Conservation (phyloP, 306 rosid species). For the Hippophae tibetana region DNA sequence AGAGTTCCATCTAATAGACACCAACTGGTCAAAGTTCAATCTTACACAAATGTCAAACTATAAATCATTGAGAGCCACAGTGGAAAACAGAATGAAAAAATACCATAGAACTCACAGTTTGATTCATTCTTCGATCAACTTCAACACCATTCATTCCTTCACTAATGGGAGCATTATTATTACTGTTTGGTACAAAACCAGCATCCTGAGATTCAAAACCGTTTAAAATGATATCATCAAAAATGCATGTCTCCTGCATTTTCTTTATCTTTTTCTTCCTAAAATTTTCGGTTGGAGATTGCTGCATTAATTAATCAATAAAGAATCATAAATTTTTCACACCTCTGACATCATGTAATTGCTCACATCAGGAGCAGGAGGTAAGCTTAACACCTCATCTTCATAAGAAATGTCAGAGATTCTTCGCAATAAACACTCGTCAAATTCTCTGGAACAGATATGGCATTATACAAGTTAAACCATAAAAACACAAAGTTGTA, state of each 20-base stretch:
- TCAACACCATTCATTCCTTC: conserved; percentile 78
- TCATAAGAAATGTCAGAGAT: conserved; percentile 64
- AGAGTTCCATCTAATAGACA: not conserved
- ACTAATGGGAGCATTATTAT: conserved; percentile 35
- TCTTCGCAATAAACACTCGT: conserved; percentile 69
- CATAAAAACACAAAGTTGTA: not conserved
- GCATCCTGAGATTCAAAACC: conserved; percentile 55
- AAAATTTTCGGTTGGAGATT: not conserved
- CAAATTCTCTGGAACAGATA: conserved; percentile 61
- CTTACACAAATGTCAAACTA: too few relatives aligned
- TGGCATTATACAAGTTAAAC: conserved; percentile 12
- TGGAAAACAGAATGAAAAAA: too few relatives aligned
- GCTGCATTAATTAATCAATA: conserved; percentile 8
- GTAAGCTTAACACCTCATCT: conserved; percentile 74
- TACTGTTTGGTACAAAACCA: conserved; percentile 60
- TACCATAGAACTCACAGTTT: conserved; percentile 30
- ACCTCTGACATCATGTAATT: conserved; percentile 93
- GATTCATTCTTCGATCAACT: conserved; percentile 62
- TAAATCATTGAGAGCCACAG: too few relatives aligned
- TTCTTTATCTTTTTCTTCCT: too few relatives aligned
- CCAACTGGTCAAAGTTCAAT: too few relatives aligned
- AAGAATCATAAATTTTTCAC: conserved; percentile 22
- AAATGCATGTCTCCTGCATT: not conserved
- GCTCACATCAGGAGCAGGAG: conserved; percentile 89
- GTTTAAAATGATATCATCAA: conserved; percentile 9